Evolutionary conservation across 441 rosid genomes (phyloP).

Genomic region (Gossypium davidsonii): DNA sequence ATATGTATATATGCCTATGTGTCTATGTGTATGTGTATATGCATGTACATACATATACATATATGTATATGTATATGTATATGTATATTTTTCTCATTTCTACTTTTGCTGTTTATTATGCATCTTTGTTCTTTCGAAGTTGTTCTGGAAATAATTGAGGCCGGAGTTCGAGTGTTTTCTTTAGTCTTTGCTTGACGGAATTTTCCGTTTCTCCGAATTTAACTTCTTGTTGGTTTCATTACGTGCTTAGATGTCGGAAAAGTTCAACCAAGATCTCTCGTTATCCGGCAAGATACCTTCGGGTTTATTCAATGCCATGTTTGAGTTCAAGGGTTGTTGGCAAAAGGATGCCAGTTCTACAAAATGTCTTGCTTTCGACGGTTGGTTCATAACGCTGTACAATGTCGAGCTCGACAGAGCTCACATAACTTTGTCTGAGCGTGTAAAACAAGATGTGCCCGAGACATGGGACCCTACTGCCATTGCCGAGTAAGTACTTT

Average conservation of each 20-base stretch:
- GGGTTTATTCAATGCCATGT: constrained; percentile 72
- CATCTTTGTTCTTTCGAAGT: neutral
- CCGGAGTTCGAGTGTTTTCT: neutral
- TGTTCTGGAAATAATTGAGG: neutral
- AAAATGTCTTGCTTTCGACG: constrained; percentile 73
- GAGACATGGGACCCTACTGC: constrained; percentile 81
- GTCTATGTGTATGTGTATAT: neutral
- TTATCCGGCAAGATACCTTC: constrained; percentile 82
- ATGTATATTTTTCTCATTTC: neutral
- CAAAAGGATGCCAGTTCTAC: constrained; percentile 65
- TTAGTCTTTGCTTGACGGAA: neutral
- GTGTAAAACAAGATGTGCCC: constrained; percentile 70
- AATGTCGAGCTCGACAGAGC: constrained; percentile 72
- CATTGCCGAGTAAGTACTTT: constrained; percentile 67
- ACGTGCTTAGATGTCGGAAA: constrained; percentile 78
- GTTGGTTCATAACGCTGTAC: constrained; percentile 81
- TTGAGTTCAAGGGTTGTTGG: constrained; percentile 63
- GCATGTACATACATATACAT: neutral
- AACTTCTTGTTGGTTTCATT: neutral
- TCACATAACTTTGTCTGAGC: constrained; percentile 52
- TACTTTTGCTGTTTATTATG: neutral
- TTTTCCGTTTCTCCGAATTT: neutral
- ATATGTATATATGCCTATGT: neutral
- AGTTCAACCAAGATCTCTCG: constrained; percentile 64
- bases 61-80: neutral